Evolutionary conservation across 1,139 yeast genomes (phyloP).

Genomic region (Hansenula anomala): DNA sequence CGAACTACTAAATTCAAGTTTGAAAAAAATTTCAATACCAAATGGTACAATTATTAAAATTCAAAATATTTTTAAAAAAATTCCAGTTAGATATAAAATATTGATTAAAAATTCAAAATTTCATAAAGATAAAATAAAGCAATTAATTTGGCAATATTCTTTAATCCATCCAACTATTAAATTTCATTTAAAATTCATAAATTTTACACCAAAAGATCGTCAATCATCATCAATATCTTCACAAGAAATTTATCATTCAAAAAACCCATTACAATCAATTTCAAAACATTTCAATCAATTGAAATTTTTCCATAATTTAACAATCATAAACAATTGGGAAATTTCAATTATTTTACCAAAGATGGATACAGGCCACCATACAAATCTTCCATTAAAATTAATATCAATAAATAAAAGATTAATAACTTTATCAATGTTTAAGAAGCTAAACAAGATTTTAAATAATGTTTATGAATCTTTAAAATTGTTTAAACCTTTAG

Average conservation of each 20-base stretch:
- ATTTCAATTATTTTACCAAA: constrained; percentile 8
- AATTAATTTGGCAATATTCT: constrained; percentile 30
- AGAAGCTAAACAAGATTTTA: constrained; percentile 4
- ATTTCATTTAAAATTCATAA: constrained; percentile 24
- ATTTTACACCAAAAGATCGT: constrained; percentile 3
- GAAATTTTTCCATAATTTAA: too few species aligned
- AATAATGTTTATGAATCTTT: constrained; percentile 20
- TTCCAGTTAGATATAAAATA: constrained; percentile 33
- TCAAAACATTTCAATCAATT: neutral
- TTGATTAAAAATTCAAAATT: constrained; percentile 20
- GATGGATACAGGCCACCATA: constrained; percentile 7
- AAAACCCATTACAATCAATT: neutral
- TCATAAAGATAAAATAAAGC: constrained; percentile 23
- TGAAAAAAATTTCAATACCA: constrained; percentile 23
- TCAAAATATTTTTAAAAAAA: constrained; percentile 26
- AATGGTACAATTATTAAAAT: constrained; percentile 34
- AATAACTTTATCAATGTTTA: constrained; percentile 14
- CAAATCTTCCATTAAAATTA: too few species aligned
- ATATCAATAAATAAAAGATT: constrained; percentile 3
- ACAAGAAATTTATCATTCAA: neutral
- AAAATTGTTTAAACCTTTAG: constrained; percentile 23
- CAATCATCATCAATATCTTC: neutral
- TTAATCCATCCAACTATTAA: constrained; percentile 27
- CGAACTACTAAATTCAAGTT: constrained; percentile 11
- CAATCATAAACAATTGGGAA: too few species aligned